Percentiles rank a stretch among this genome's conserved stretches.
phyloP scores from a whole-genome alignment of 2,329 filamentous ascomycete genomes.

The Aspergillus niger region DNA sequence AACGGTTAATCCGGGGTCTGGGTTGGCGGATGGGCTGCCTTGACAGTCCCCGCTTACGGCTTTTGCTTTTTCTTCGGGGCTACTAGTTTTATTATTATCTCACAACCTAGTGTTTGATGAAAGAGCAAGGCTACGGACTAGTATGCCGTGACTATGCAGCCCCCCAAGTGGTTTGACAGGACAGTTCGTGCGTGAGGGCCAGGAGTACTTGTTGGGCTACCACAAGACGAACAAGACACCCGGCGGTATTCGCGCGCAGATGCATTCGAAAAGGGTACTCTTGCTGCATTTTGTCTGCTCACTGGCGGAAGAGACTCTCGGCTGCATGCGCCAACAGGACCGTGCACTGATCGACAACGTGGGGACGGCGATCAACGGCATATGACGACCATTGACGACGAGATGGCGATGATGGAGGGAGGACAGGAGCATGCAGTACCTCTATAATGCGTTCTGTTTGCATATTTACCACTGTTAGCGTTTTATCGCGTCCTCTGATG shows the following conservation, averaged over 20 bases:
- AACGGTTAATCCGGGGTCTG: background rate
- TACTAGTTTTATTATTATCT: background rate
- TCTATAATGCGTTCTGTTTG: background rate
- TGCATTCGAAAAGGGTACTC: background rate
- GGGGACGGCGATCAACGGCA: slow-evolving; percentile 3
- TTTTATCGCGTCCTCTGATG: background rate
- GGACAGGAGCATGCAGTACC: background rate
- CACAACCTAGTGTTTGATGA: background rate
- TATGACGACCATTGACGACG: background rate
- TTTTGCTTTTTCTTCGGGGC: background rate
- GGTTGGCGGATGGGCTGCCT: background rate
- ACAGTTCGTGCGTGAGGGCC: background rate
- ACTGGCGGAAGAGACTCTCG: background rate
- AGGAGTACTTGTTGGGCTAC: background rate
- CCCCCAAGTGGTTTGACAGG: background rate
- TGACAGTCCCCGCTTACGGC: background rate
- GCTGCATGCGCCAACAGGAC: slow-evolving; percentile 7
- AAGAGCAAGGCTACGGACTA: background rate
- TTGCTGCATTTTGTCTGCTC: background rate
- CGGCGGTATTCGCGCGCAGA: background rate
- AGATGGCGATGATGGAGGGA: slow-evolving; percentile 1
- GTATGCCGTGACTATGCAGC: background rate
- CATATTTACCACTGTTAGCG: background rate
- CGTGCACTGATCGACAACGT: slow-evolving; percentile 20
- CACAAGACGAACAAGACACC: background rate